Evolutionary conservation across 805 yeast species (phyloP).

Genomic region (Saccharomyces kudriavzevii): DNA sequence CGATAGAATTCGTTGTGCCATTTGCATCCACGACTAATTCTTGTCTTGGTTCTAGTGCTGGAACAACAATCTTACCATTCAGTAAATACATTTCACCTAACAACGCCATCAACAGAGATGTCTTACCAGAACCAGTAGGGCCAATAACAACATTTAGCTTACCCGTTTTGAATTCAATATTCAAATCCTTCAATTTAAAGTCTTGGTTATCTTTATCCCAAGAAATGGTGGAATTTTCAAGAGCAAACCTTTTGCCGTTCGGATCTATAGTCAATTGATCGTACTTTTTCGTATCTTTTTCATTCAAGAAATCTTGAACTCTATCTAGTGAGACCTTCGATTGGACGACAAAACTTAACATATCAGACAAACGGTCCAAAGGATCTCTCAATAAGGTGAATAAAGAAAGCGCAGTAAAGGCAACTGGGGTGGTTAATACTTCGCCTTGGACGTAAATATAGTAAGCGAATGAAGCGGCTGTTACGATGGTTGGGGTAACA

Average conservation of each 20-base stretch:
- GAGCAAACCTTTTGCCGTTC: slow-evolving; percentile 46
- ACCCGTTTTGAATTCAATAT: slow-evolving; percentile 54
- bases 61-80: slow-evolving; percentile 62
- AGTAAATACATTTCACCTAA: slow-evolving; percentile 79
- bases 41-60: slow-evolving; percentile 64
- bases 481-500: slow-evolving; percentile 67
- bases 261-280: slow-evolving; percentile 53
- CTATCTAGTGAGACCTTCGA: slow-evolving; percentile 83
- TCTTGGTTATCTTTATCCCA: slow-evolving; percentile 53
- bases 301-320: slow-evolving; percentile 62
- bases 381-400: slow-evolving; percentile 76
- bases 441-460: slow-evolving; percentile 59
- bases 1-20: slow-evolving; percentile 78
- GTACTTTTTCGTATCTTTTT: slow-evolving; percentile 76
- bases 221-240: slow-evolving; percentile 63
- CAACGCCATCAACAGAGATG: slow-evolving; percentile 73
- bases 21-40: slow-evolving; percentile 61
- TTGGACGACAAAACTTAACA: slow-evolving; percentile 70
- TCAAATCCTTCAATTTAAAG: slow-evolving; percentile 65
- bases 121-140: slow-evolving; percentile 85
- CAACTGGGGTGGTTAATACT: slow-evolving; percentile 72
- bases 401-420: slow-evolving; percentile 77
- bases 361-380: slow-evolving; percentile 74
- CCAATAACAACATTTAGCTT: slow-evolving; percentile 76
- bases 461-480: slow-evolving; percentile 67